These are phyloP conservation scores for Phytophthora capsici DNA, from an alignment of 352 stramenopile species.

Conservation along the genomic window DNA sequence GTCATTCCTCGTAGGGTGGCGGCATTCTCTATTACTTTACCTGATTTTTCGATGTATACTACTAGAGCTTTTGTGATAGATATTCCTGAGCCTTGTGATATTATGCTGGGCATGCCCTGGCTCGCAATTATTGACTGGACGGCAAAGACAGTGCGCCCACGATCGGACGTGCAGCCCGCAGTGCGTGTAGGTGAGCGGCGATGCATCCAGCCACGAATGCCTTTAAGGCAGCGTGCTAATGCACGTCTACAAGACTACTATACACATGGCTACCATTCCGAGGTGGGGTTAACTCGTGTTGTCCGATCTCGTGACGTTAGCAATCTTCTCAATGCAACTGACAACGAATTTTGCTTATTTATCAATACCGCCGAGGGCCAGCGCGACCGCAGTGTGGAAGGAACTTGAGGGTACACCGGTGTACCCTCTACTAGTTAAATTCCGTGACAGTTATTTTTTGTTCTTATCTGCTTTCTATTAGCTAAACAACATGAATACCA, in stretches of 20 bases:
- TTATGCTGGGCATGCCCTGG: slow-evolving; percentile 19
- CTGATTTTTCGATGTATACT: slow-evolving; percentile 5
- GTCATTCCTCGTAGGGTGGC: slow-evolving; percentile 4
- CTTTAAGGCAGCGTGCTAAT: background rate
- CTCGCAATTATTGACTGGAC: background rate
- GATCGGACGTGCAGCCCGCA: background rate
- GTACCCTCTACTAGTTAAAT: too few species aligned
- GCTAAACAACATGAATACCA: too few species aligned
- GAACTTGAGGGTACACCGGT: too few species aligned
- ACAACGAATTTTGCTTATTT: background rate
- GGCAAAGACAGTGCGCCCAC: background rate
- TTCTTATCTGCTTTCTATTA: too few species aligned
- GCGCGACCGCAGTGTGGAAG: too few species aligned
- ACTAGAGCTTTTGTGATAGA: slow-evolving; percentile 18
- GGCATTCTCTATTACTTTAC: background rate
- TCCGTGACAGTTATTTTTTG: too few species aligned
- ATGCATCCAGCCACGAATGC: background rate
- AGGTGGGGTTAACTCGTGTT: background rate
- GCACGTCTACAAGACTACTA: background rate
- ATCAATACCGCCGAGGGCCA: too few species aligned
- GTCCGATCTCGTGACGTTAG: background rate
- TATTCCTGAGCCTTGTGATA: slow-evolving; percentile 5
- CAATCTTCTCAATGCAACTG: background rate
- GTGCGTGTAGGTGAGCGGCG: background rate
- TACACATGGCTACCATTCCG: background rate